These are phyloP conservation scores for Microbotryum violaceum DNA, from an alignment of 1,284 basidiomycete genomes.

Conservation along the genomic window DNA sequence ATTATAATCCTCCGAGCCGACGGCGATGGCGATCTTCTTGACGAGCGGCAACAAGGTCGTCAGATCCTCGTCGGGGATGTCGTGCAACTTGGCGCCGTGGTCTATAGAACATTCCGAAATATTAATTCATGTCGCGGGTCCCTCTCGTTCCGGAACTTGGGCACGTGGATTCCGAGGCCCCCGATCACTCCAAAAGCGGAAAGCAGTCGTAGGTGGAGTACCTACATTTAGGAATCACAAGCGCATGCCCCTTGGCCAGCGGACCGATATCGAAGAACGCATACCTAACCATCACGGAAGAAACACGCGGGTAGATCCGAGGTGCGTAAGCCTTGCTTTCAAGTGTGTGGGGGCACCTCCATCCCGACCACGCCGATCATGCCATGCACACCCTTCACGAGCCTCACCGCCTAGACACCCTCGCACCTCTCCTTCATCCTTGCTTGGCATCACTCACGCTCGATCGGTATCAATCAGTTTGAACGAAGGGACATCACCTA, in stretches of 20 bases:
- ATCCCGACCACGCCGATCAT: too few species aligned
- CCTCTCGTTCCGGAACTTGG: too few species aligned
- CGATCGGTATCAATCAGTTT: constrained; percentile 44
- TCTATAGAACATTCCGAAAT: constrained; percentile 5
- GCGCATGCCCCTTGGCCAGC: constrained; percentile 41
- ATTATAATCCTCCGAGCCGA: constrained; percentile 43
- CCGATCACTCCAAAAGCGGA: too few species aligned
- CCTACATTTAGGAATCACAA: constrained; percentile 44
- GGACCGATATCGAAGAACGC: constrained; percentile 44
- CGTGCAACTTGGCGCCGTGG: constrained; percentile 44
- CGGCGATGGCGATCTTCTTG: constrained; percentile 43
- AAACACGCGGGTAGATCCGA: too few species aligned
- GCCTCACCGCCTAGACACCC: too few species aligned
- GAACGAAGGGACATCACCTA: constrained; percentile 40
- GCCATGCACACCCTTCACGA: too few species aligned
- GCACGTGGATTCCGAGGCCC: too few species aligned
- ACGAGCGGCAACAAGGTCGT: constrained; percentile 40
- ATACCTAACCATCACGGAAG: constrained; percentile 12
- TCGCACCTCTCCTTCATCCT: too few species aligned
- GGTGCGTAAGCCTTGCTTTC: too few species aligned
- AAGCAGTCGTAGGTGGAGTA: too few species aligned
- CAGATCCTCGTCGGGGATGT: constrained; percentile 43
- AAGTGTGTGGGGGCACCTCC: too few species aligned
- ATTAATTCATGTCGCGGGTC: too few species aligned
- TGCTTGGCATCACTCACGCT: constrained; percentile 19